These are phyloP conservation scores for Phytopythium mirpurense DNA, from an alignment of 352 stramenopile genomes.

Conservation along the genomic window DNA sequence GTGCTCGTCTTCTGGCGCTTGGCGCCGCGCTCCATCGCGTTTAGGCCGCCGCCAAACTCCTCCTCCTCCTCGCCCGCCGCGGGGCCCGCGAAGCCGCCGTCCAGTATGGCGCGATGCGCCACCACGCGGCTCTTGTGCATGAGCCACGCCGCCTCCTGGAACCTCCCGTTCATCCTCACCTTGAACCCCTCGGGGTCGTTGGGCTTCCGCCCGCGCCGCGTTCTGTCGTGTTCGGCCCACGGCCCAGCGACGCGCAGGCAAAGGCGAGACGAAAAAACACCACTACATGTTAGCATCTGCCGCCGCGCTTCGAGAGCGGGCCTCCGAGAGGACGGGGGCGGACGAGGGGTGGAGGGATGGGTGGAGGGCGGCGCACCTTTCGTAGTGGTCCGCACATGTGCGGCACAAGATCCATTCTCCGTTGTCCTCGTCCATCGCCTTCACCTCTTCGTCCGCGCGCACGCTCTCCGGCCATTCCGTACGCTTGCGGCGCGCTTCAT, in stretches of 20 bases:
- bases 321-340: no score
- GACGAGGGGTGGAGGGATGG: no score
- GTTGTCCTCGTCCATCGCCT: conserved; percentile 47
- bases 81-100: conserved; percentile 5
- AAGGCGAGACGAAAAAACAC: no score
- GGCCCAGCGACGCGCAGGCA: no score
- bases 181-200: conserved; percentile 64
- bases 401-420: conserved; percentile 66
- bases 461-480: conserved; percentile 49
- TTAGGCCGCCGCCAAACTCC: conserved; percentile 2
- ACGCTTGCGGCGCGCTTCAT: conserved; percentile 45
- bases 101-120: conserved; percentile 21
- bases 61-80: conserved; percentile 11
- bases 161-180: conserved; percentile 67
- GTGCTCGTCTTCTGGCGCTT: conserved; percentile 18
- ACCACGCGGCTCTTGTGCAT: conserved; percentile 66
- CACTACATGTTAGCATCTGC: no score
- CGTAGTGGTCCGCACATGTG: conserved; percentile 52
- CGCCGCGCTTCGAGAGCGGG: no score
- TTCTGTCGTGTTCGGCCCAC: conserved; percentile 19
- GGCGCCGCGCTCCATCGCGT: conserved; percentile 7
- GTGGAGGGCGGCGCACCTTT: conserved; percentile 19
- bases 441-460: conserved; percentile 41
- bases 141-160: conserved; percentile 56
- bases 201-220: conserved; percentile 42